Evolutionary conservation across 768 basidiomycete genomes (phyloP), one percentile per base, ranked within the genome.

Genomic region (Kwoniella dejecticola): DNA sequence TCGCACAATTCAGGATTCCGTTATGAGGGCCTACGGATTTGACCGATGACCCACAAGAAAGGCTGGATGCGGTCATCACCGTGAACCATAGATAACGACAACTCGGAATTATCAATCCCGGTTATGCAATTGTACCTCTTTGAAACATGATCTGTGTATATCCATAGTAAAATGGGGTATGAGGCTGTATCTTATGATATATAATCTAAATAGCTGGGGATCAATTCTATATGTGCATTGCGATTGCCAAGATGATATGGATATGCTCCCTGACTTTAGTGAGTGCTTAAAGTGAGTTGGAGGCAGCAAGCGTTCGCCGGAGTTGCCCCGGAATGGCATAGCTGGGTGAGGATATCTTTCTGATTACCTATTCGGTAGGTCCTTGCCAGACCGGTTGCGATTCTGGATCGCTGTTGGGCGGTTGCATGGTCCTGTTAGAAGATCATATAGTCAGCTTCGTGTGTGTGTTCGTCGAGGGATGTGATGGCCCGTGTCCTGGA

Each of bases 371-470:
- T 62, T 76, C 74, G 10, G 71, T 73, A 11, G 77, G 70, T 15
- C 75, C 77, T 57, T 74, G 74, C 75, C 77, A 78, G 33, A 78
- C 77, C 7, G 76, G 72, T 44, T 76, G 72, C 15, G 72, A 57
- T 44, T 78, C 77, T 2, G 64, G 57, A 55, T 78, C 77, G 5
- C 56, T 65, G 12, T 58, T 57, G 15, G 76, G 76, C 19, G 76
- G 48, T 49, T 75, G 70, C 77, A 78, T 78, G 6, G 77, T 78
- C 13, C 77, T 78, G 44, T 36, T 21, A 45, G n/a, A 24, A 12
- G 30, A 23, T 13, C 19, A 27, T 12, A 21, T 23, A 26, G 30
- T 57, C 56, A 63, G 59, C 30, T 13, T 19, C n/a, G n/a, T n/a
- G n/a, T n/a, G n/a, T n/a, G n/a, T n/a, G n/a, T 30, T 38, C 8